Conservation (phyloP, 345 rosid genomes). For the thale cress (Arabidopsis thaliana) region DNA sequence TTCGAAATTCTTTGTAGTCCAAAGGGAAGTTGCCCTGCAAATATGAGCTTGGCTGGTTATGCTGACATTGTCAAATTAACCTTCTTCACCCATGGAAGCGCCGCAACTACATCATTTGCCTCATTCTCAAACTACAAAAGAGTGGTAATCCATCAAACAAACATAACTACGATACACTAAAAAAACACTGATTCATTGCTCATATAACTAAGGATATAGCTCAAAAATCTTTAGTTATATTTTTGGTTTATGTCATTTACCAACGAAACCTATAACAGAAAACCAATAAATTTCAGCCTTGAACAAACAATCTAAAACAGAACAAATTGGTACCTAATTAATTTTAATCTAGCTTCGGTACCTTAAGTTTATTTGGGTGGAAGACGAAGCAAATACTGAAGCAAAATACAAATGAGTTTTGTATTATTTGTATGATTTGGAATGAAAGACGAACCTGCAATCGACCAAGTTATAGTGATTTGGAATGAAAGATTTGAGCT, state of each 20-base stretch:
- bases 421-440: too few species aligned
- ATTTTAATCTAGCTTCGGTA: too few species aligned
- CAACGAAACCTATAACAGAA: constrained; percentile 76
- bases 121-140: constrained; percentile 77
- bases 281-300: constrained; percentile 20
- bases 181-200: neutral
- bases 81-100: constrained; percentile 84
- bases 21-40: constrained; percentile 72
- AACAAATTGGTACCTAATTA: neutral
- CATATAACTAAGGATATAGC: neutral
- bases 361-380: too few species aligned
- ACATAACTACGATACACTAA: neutral
- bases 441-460: too few species aligned
- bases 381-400: too few species aligned
- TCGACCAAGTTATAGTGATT: too few species aligned
- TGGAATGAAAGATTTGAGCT: too few species aligned
- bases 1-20: constrained; percentile 84
- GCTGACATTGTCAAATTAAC: constrained; percentile 93
- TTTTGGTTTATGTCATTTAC: constrained; percentile 59
- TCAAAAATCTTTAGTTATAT: constrained; percentile 34
- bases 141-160: neutral
- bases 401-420: too few species aligned
- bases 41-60: constrained; percentile 85
- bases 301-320: constrained; percentile 13
- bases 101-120: constrained; percentile 85